These are phyloP conservation scores for Yarrowia sp. DNA, from an alignment of 805 yeast genomes.

Conservation along the genomic window DNA sequence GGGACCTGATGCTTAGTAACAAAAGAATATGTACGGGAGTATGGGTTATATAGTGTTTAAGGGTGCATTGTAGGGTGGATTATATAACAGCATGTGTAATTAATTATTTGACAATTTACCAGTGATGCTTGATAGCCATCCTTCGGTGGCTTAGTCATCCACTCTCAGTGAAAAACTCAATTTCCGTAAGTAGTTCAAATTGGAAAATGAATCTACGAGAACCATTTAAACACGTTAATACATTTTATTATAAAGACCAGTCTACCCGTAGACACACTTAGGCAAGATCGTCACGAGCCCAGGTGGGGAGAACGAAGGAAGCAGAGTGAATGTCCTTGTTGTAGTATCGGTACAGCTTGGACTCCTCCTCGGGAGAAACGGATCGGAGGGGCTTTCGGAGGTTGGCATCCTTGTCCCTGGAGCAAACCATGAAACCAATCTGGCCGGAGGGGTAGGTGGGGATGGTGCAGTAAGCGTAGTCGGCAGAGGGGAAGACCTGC, in stretches of 20 bases:
- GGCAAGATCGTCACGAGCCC: constrained; percentile 62
- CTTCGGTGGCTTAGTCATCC: neutral
- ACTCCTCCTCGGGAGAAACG: constrained; percentile 59
- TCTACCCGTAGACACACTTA: constrained; percentile 23
- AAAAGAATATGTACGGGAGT: no score
- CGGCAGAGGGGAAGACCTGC: constrained; percentile 85
- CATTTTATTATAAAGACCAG: neutral
- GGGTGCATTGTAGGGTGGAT: no score
- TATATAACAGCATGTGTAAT: no score
- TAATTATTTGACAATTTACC: no score
- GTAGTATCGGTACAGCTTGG: constrained; percentile 72
- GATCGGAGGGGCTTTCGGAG: constrained; percentile 69
- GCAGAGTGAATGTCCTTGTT: constrained; percentile 81
- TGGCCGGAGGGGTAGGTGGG: constrained; percentile 98
- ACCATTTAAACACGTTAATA: constrained; percentile 6
- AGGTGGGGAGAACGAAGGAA: constrained; percentile 86
- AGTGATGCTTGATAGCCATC: no score
- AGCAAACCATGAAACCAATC: constrained; percentile 95
- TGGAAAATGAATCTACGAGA: no score
- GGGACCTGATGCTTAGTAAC: no score
- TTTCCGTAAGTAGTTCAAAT: neutral
- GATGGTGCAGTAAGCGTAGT: constrained; percentile 86
- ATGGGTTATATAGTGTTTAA: no score
- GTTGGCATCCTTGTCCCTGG: constrained; percentile 64
- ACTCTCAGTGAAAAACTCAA: neutral